Evolutionary conservation across 139 green algal genomes (phyloP), one percentile per base, ranked within the genome.

Genomic region (Volvox reticuliferus): DNA sequence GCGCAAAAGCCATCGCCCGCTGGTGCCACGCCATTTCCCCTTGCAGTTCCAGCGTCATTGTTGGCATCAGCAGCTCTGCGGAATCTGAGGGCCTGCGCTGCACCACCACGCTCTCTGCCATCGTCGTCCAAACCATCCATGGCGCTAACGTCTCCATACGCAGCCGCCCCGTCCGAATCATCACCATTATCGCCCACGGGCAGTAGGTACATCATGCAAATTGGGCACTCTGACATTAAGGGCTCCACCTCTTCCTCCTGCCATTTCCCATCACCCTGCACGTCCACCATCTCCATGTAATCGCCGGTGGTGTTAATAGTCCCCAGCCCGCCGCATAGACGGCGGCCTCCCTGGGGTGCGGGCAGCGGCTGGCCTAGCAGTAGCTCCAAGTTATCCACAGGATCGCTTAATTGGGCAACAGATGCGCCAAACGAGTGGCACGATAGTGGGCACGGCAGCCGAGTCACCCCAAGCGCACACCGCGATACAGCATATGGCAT

Each of bases 381-480:
- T 44, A 44, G 30, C 85, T 89, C 69, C 85, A 89, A 44, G 44
- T 89, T 89, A 30, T 89, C 85, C 37, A 82, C 68, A 3, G 24
- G 28, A 0, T 32, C 28, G 32, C 85, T 89, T 30, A 18, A 32
- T 71, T 87, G 5, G 44, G 44, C 44, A 55, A 55, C 44, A 5
- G 44, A 55, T 55, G 5, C 9, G 44, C 44, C 44, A 55, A 55
- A 55, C 44, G 44, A 55, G 44, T 55, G 44, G 44, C 44, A 14
- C 44, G 9, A 9, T 55, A 9, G 44, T 14, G 44, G 44, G 44
- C 44, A 55, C 9, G 44, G 5, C 44, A 55, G 44, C 44, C 44
- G 44, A 55, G 44, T 55, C 44, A 9, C 44, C 44, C 44, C n/a
- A n/a, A n/a, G n/a, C n/a, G n/a, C n/a, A n/a, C n/a, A n/a, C n/a